Evolutionary conservation across 768 basidiomycete genomes (phyloP), one percentile per base, ranked within the genome.

Genomic region (Amanita molliuscula): DNA sequence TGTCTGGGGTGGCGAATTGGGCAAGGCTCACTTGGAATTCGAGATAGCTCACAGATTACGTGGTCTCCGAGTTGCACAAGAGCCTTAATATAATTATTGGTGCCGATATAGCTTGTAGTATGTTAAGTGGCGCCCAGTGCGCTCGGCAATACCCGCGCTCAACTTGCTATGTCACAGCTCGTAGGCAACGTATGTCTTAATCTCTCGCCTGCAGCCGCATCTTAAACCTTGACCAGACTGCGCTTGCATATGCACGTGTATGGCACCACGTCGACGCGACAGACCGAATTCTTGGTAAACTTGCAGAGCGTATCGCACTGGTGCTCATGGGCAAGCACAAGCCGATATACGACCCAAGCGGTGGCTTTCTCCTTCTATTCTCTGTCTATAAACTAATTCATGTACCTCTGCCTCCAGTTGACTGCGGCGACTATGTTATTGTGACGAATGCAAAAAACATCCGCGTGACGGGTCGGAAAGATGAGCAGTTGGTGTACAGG

Each of bases 261-360:
- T 99, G 95, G 96, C 92, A 97, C 63, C 88, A 89, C 54, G 90
- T 92, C 54, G 86, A 95, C 59, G 93, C 94, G 10, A 76, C 86
- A 8, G 88, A 89, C 58, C 82, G 94, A 34, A 73, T 93, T n/a
- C 75, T 98, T 15, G 96, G 96, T 62, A 91, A 94, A 73, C 77
- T 98, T 8, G 94, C 96, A 5, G 84, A 88, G 58, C 78, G 91
- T 31, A 96, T 99, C 58, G 95, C 96, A 3, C 78, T 90, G 51
- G 92, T 93, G 28, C 76, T 99, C 41, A 97, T 97, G 95, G 96
- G 95, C 61, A 99, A 98, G 69, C 93, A 98, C 66, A 99, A 98
- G 62, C 94, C 95, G 5, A 90, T 94, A 35, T 98, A 89, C 59
- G 92, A 98, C 67, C 91, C 90, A 8, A 77, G 84, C 56, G 46